Base-by-base conservation (phyloP, 23 red algal species). In the Pyropia haitanensis region DNA sequence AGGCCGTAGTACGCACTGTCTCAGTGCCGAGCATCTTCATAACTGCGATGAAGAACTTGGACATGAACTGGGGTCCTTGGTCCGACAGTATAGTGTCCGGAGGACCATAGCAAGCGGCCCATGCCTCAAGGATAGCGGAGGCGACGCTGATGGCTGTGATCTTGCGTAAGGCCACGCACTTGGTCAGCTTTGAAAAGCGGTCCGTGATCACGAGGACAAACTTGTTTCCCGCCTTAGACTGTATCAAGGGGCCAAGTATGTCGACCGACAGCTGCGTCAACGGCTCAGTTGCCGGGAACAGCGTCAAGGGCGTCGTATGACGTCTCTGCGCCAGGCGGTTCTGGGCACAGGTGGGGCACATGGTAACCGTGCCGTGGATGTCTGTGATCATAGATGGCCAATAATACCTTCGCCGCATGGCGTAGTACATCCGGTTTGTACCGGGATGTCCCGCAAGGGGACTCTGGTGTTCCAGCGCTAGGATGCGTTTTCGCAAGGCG, bases 121-220 rank as follows among this genome's bases (percentile, higher is more conserved):
- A 76, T 10, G 60, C 14, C 13, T 76, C 31, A 46, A 53, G 0
- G 55, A 64, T 25, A 0, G 57, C 72, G 1, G 20, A 39, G 21
- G 57, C 72, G 3, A 76, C 53, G 2, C 1, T 6, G 14, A 18
- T 28, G 17, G 8, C 53, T 19, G 71, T 75, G 27, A 75, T 44
- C 26, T 48, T 63, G 22, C 61, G 55, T 20, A 75, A 31, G 22
- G 53, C 54, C 26, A 75, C 28, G 6, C 54, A 3, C 28, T 50
- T 15, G 2, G 50, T 59, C 39, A 71, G 51, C 66, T 73, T 83
- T 0, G 78, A 53, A 64, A 71, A 83, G 4, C 78, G 66, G 56
- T 83, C 67, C 1, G 64, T 71, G 18, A 72, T 71, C 16, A 72
- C 78, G n/a, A 83, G 18, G 18, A 61, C 0, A 51, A 28, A 72